Evolutionary conservation across 1,139 yeast species (phyloP).

Genomic region (Protomyces inouyei): DNA sequence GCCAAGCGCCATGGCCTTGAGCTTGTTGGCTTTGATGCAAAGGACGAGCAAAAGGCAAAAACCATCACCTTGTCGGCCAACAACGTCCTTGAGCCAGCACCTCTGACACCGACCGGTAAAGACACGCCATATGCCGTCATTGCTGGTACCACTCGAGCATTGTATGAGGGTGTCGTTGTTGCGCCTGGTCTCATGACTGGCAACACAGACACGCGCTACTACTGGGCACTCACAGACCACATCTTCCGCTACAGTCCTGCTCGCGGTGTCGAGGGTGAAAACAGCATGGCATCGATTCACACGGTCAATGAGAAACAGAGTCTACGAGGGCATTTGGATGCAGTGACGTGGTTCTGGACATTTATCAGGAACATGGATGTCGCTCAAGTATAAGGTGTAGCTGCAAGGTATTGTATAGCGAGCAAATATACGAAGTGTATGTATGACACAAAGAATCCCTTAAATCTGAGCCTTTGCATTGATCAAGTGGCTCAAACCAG

Average conservation of each 20-base stretch:
- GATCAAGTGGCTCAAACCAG: conserved; percentile 16
- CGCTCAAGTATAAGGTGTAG: not conserved
- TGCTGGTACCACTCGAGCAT: conserved; percentile 54
- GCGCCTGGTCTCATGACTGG: conserved; percentile 70
- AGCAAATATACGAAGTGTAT: too few relatives aligned
- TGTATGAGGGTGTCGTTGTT: conserved; percentile 52
- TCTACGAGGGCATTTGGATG: conserved; percentile 52
- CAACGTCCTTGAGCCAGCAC: conserved; percentile 52
- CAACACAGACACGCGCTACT: conserved; percentile 64
- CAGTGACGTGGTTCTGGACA: conserved; percentile 57
- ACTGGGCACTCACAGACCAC: conserved; percentile 50
- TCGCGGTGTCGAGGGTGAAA: conserved; percentile 19
- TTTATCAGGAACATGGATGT: conserved; percentile 43
- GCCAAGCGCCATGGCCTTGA: conserved; percentile 51
- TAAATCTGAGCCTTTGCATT: conserved; percentile 20
- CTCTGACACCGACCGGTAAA: conserved; percentile 50
- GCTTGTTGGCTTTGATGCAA: conserved; percentile 41
- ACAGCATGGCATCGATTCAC: conserved; percentile 41
- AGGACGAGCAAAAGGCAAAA: conserved; percentile 30
- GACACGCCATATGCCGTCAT: conserved; percentile 50
- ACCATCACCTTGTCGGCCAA: conserved; percentile 24
- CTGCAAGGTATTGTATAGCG: too few relatives aligned
- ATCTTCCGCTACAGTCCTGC: conserved; percentile 62
- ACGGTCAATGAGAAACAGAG: conserved; percentile 57
- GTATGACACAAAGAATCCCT: not conserved